A percentile compares a stretch with the other conserved stretches of the same genome.
phyloP scores from a whole-genome alignment of 2,329 filamentous ascomycete species.

The Penicillium sclerotiorum region DNA sequence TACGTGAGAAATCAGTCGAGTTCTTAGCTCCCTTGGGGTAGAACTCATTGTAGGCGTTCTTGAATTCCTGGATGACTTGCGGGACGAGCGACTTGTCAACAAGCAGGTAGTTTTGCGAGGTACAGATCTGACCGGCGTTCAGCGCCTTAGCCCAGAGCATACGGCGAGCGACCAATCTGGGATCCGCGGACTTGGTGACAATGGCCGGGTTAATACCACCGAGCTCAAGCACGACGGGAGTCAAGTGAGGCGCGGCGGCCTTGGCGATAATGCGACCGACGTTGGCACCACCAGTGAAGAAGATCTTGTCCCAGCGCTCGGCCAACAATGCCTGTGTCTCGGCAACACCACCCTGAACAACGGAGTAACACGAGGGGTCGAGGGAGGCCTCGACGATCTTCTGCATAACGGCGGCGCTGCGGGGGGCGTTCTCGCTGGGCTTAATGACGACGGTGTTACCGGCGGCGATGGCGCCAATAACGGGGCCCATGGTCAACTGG shows the following conservation, averaged over 20 bases:
- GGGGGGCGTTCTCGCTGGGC: conserved; percentile 80
- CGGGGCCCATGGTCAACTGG: conserved; percentile 73
- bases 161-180: conserved; percentile 77
- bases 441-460: conserved; percentile 90
- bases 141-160: conserved; percentile 86
- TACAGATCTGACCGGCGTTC: conserved; percentile 88
- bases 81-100: conserved; percentile 74
- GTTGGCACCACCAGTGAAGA: conserved; percentile 80
- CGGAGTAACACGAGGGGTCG: conserved; percentile 73
- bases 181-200: conserved; percentile 79
- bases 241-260: conserved; percentile 86
- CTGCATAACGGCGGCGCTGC: conserved; percentile 75
- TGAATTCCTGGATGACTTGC: conserved; percentile 73
- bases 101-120: conserved; percentile 89
- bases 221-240: conserved; percentile 85
- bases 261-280: conserved; percentile 87
- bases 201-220: conserved; percentile 92
- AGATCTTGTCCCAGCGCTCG: conserved; percentile 96
- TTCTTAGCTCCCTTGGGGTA: conserved; percentile 78
- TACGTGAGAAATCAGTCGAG: conserved; percentile 77
- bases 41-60: conserved; percentile 71
- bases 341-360: conserved; percentile 77
- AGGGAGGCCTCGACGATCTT: conserved; percentile 75
- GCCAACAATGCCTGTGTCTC: conserved; percentile 82
- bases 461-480: conserved; percentile 87